Percentiles rank a stretch among this genome's conserved stretches.
phyloP scores from a whole-genome alignment of 2,329 filamentous ascomycete species.

The Magnaporthiopsis rhizophila region DNA sequence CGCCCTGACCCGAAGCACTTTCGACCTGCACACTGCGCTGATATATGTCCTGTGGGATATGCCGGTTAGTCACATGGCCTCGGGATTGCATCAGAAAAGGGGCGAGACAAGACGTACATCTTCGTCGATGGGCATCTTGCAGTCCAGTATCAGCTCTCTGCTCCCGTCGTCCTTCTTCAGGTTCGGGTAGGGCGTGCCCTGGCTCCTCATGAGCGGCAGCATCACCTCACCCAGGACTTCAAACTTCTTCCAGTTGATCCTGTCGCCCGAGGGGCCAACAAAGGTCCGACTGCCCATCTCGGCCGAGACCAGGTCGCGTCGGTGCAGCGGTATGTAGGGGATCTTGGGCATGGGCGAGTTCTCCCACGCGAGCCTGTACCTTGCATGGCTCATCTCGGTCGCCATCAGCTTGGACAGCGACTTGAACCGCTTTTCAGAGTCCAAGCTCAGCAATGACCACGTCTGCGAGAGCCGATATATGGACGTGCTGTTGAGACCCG shows the following conservation, averaged over 20 bases:
- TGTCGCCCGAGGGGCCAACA: constrained; percentile 60
- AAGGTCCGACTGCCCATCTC: constrained; percentile 91
- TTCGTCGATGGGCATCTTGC: constrained; percentile 74
- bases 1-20: constrained; percentile 35
- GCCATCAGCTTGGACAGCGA: constrained; percentile 88
- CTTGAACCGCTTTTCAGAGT: constrained; percentile 76
- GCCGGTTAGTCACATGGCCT: constrained; percentile 16
- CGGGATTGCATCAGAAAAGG: background rate
- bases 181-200: constrained; percentile 73
- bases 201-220: constrained; percentile 83
- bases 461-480: constrained; percentile 80
- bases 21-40: constrained; percentile 54
- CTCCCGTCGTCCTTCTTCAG: constrained; percentile 62
- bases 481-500: constrained; percentile 81
- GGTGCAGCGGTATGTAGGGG: constrained; percentile 84
- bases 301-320: constrained; percentile 82
- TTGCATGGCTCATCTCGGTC: constrained; percentile 83
- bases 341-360: constrained; percentile 87
- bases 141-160: constrained; percentile 70
- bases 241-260: constrained; percentile 98
- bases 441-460: constrained; percentile 61
- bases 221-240: constrained; percentile 92
- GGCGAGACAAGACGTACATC: constrained; percentile 55
- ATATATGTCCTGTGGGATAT: constrained; percentile 48
- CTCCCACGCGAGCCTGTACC: constrained; percentile 95